A percentile compares a stretch with the other conserved stretches of the same genome.
phyloP scores from a whole-genome alignment of 2,329 filamentous ascomycete species.

The Rutstroemia sp. region DNA sequence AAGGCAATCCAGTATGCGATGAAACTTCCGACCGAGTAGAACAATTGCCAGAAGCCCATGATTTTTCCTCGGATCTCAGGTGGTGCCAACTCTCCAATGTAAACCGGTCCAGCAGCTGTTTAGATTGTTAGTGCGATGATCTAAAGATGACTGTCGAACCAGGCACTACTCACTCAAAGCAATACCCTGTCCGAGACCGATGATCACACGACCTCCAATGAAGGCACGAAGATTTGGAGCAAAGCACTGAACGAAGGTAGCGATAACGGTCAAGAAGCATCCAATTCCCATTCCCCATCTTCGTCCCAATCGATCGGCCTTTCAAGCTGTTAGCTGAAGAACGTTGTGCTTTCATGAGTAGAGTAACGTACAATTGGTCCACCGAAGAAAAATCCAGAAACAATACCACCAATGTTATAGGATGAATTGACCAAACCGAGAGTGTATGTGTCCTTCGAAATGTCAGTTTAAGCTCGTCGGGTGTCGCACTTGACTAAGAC shows the following conservation, averaged over 20 bases:
- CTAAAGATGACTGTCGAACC: neutral
- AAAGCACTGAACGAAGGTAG: constrained; percentile 63
- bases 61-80: constrained; percentile 57
- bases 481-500: neutral
- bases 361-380: constrained; percentile 38
- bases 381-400: constrained; percentile 60
- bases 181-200: constrained; percentile 63
- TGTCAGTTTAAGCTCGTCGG: neutral
- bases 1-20: constrained; percentile 24
- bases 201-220: constrained; percentile 60
- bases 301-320: constrained; percentile 52
- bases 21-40: constrained; percentile 50
- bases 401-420: constrained; percentile 64
- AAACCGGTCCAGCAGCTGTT: constrained; percentile 47
- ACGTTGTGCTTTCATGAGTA: neutral
- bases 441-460: constrained; percentile 28
- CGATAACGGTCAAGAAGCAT: constrained; percentile 56
- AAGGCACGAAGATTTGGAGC: constrained; percentile 57
- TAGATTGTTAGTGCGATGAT: neutral
- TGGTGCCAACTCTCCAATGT: constrained; percentile 62
- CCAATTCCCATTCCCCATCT: constrained; percentile 59
- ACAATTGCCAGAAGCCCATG: constrained; percentile 65
- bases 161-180: constrained; percentile 43
- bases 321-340: neutral
- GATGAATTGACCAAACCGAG: constrained; percentile 57